These are phyloP conservation scores for Reticulascus tulasneorum DNA, from an alignment of 2,329 filamentous ascomycete species.

Conservation along the genomic window DNA sequence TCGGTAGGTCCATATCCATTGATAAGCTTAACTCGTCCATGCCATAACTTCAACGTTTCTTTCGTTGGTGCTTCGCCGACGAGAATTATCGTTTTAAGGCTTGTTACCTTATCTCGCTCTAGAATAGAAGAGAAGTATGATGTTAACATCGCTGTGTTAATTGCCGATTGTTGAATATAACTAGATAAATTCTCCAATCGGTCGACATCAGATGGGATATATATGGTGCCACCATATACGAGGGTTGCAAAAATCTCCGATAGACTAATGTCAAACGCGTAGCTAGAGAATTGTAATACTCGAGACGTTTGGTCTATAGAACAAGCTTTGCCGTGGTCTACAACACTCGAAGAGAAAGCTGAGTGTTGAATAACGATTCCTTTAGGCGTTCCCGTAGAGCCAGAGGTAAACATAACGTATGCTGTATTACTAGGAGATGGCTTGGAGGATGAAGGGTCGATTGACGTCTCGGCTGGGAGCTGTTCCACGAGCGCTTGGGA, in stretches of 20 bases:
- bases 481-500: too few relatives aligned
- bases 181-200: too few relatives aligned
- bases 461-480: too few relatives aligned
- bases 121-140: slow-evolving; percentile 1
- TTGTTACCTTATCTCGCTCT: neutral
- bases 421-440: too few relatives aligned
- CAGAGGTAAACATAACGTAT: slow-evolving; percentile 2
- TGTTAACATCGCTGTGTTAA: neutral
- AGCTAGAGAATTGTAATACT: neutral
- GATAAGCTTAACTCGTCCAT: neutral
- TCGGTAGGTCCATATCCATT: slow-evolving; percentile 4
- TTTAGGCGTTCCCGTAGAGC: slow-evolving; percentile 1
- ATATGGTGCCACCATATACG: neutral
- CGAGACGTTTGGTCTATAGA: neutral
- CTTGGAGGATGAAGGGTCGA: too few relatives aligned
- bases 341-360: neutral
- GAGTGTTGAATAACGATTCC: neutral
- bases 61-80: slow-evolving; percentile 2
- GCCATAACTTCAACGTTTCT: neutral
- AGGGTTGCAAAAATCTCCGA: neutral
- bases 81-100: neutral
- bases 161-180: too few relatives aligned
- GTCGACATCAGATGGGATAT: too few relatives aligned
- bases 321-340: neutral
- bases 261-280: neutral